phyloP scores from a whole-genome alignment of 106 monocot genomes.

The Platanthera zijinensis region DNA sequence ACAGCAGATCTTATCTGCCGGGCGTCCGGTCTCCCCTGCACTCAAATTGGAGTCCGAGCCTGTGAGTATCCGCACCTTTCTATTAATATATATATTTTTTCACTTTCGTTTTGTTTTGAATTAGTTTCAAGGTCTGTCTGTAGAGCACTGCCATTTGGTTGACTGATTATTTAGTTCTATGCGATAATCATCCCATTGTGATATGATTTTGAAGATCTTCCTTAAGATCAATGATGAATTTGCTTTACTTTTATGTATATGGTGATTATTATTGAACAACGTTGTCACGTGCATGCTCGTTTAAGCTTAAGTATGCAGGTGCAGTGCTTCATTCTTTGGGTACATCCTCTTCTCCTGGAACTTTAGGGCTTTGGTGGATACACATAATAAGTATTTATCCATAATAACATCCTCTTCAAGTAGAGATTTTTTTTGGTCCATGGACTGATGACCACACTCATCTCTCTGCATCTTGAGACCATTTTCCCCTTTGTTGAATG shows the following conservation, averaged over 20 bases:
- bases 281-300: background rate
- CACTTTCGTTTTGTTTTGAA: background rate
- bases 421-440: background rate
- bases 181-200: no score
- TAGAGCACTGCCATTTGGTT: constrained; percentile 1
- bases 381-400: no score
- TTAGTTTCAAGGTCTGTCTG: no score
- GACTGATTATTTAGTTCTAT: background rate
- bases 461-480: background rate
- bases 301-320: background rate
- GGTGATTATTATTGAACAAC: background rate
- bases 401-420: no score
- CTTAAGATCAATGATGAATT: background rate
- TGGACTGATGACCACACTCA: background rate
- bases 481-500: background rate
- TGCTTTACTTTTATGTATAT: background rate
- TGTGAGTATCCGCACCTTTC: constrained; percentile 25
- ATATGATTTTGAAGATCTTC: background rate
- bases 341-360: background rate
- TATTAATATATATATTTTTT: background rate
- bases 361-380: background rate
- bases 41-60: constrained; percentile 82
- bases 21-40: constrained; percentile 44
- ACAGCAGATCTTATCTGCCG: constrained; percentile 77
- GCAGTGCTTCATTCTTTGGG: background rate